phyloP scores from a whole-genome alignment of 2,329 filamentous ascomycete species.

The Aspergillus puulaauensis region DNA sequence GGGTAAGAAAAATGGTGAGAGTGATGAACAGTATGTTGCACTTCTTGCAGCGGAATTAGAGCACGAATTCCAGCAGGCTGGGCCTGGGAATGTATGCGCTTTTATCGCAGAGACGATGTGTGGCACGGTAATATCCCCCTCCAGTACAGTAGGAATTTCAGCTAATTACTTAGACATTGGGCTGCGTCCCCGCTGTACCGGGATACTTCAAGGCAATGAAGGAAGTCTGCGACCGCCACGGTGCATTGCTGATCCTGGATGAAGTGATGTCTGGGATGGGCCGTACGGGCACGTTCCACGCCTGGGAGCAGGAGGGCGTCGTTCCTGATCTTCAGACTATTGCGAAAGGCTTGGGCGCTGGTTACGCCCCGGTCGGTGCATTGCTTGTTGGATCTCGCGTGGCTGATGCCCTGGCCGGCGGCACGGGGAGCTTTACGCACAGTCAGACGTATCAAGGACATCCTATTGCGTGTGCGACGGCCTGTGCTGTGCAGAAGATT shows the following conservation, averaged over 20 bases:
- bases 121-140: conserved; percentile 39
- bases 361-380: conserved; percentile 54
- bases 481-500: conserved; percentile 52
- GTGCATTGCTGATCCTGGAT: conserved; percentile 49
- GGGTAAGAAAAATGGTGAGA: conserved; percentile 34
- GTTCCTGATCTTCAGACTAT: conserved; percentile 57
- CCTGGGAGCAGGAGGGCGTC: conserved; percentile 56
- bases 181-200: conserved; percentile 50
- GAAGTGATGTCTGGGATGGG: conserved; percentile 60
- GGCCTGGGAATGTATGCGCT: conserved; percentile 43
- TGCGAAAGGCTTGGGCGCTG: conserved; percentile 58
- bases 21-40: conserved; percentile 40
- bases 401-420: conserved; percentile 44
- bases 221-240: conserved; percentile 55
- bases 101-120: conserved; percentile 55
- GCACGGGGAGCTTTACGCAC: conserved; percentile 50
- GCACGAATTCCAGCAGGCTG: conserved; percentile 47
- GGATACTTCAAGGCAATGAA: conserved; percentile 59
- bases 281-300: conserved; percentile 54
- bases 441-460: conserved; percentile 60
- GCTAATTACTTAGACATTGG: conserved; percentile 38
- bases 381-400: conserved; percentile 51
- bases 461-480: conserved; percentile 53
- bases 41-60: conserved; percentile 49
- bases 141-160: background rate